Conservation (phyloP, 2,329 filamentous ascomycete species). For the Drechslera avenae region DNA sequence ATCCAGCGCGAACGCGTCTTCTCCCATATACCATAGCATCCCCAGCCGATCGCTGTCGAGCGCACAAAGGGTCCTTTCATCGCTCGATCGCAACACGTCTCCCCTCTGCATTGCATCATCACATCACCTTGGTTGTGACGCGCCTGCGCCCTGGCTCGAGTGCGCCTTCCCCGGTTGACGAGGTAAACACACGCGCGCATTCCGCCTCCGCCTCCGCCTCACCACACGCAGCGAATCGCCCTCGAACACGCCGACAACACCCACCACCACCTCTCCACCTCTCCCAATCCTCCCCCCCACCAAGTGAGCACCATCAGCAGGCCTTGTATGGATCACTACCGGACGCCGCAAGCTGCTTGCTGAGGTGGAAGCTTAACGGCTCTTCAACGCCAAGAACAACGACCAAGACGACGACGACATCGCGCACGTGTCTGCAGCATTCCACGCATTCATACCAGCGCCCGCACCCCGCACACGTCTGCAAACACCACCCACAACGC, state of each 20-base stretch:
- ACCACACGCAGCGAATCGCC: constrained; percentile 34
- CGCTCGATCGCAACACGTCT: constrained; percentile 18
- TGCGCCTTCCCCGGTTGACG: constrained; percentile 23
- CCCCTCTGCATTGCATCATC: constrained; percentile 25
- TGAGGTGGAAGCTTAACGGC: constrained; percentile 37
- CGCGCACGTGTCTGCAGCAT: constrained; percentile 27
- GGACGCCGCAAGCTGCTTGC: constrained; percentile 36
- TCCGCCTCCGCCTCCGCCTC: constrained; percentile 23
- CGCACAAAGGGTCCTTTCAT: constrained; percentile 33
- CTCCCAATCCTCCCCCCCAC: constrained; percentile 18
- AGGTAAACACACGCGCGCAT: constrained; percentile 29
- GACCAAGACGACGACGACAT: constrained; percentile 6
- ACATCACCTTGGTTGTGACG: constrained; percentile 9
- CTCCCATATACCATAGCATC: constrained; percentile 27
- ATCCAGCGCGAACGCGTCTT: constrained; percentile 32
- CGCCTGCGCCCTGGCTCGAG: constrained; percentile 18
- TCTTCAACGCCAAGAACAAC: constrained; percentile 17
- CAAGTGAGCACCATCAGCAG: constrained; percentile 19
- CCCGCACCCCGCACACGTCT: constrained; percentile 15
- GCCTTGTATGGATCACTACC: constrained; percentile 44
- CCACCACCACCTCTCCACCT: constrained; percentile 19
- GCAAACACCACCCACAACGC: constrained; percentile 7
- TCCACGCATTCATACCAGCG: constrained; percentile 38
- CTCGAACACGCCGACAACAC: constrained; percentile 25
- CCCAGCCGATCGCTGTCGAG: constrained; percentile 33